Base-by-base conservation (phyloP, 108 stramenopile species). In the Skeletonema tropicum region DNA sequence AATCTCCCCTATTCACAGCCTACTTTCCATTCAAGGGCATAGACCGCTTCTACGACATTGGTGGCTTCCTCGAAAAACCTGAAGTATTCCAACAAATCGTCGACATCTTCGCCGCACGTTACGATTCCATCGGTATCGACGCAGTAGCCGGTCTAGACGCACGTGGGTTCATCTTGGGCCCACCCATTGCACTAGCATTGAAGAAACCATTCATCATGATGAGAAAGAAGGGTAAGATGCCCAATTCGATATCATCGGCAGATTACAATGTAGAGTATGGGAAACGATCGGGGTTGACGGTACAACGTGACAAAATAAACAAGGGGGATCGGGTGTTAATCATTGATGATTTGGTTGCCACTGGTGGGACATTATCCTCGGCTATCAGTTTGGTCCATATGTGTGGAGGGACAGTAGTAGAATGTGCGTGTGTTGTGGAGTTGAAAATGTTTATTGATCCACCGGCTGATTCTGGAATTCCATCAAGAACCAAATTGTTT, bases 121-220 rank as follows among this genome's bases (percentile, higher is more conserved):
- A 95, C 85, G 39, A 67, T 35, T 86, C 85, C 67, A 79, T 94
- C 68, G 91, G 92, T 14, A 86, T 98, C 63, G 96, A 97, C 74
- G 68, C 78, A 42, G 83, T 99, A 60, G 96, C 93, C 6, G 98
- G 97, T 71, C 36, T 31, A 17, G 63, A 66, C 14, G 64, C 38
- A 25, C 21, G 62, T 65, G 25, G 61, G 7, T 99, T 99, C 77
- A 80, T 98, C 25, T 90, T 98, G 29, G 98, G 98, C 9, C 98
- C 98, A 19, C 98, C 98, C 35, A 86, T 99, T 62, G 98, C 98
- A 8, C 84, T 99, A 39, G 96, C 93, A n/a, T 72, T 99, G 65
- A 87, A 94, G 30, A 97, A 94, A 61, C 98, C 98, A 8, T 99
- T 98, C 85, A 88, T 98, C 74, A 99, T 99, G 98, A 95, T 98